Evolutionary conservation across 202 grass and related monocot species (phyloP), one percentile per base, ranked within the genome.

Genomic region (Dendrocalamus latiflorus): DNA sequence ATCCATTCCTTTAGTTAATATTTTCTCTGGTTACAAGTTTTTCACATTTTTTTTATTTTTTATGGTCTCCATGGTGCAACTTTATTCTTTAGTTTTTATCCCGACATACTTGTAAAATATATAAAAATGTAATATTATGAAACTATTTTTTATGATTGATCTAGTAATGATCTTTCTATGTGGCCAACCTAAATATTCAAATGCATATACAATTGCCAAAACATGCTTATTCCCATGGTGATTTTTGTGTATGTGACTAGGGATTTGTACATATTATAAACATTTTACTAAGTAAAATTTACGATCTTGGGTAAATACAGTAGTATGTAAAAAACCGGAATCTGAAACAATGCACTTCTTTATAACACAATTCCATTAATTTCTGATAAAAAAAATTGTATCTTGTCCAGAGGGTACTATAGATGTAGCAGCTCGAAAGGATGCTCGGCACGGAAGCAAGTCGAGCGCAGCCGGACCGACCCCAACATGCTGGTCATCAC

Each of bases 401-500:
- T 14, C 9, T 41, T 86, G 12, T 83, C 20, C 87, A 99, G 96
- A 84, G 91, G 93, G 8, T 99, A 99, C 84, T 99, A 99, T 87
- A 92, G 89, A 86, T 99, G 96, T 74, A 99, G 96, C 73, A 99
- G 93, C 86, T 99, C 96, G 24, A 99, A 99, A 81, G 96, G 91
- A 56, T 99, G 96, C 88, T 88, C 11, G n/a, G n/a, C n/a, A n/a
- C n/a, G n/a, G n/a, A n/a, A n/a, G n/a, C n/a, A n/a, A n/a, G n/a
- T n/a, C n/a, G 96, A 99, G 86, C 93, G 96, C 59, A 92, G 91
- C 82, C 87, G 96, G 78, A 94, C 91, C 1, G 93, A 99, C 70
- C 93, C 96, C 49, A 96, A 91, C 81, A 90, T 96, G 96, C 74
- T 99, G 8, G 91, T 99, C 59, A 96, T 99, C 87, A 99, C 96